Evolutionary conservation across 768 basidiomycete genomes (phyloP).

Genomic region (Tephrocybe sp.): DNA sequence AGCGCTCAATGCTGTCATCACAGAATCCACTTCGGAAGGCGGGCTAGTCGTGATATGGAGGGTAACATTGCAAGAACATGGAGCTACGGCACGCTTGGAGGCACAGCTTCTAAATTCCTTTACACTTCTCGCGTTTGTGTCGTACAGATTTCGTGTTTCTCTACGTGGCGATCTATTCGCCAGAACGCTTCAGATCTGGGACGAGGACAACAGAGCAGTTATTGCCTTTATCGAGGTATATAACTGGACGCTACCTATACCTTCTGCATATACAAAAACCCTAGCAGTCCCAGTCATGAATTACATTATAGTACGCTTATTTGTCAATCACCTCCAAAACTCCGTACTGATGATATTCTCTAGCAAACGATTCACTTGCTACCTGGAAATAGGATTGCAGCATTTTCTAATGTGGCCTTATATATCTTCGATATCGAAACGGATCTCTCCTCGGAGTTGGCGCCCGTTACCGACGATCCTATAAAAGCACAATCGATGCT

Average conservation of each 20-base stretch:
- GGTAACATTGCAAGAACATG: neutral
- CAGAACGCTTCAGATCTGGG: neutral
- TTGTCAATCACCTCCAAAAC: neutral
- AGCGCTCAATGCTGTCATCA: neutral
- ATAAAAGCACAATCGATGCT: neutral
- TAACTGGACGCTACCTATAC: neutral
- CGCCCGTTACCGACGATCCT: neutral
- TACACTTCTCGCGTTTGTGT: no score
- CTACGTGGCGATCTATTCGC: neutral
- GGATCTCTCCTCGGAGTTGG: neutral
- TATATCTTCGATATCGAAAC: neutral
- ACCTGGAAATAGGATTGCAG: neutral
- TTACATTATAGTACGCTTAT: neutral
- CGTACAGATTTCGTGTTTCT: neutral
- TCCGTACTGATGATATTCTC: neutral
- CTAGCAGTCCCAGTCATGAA: neutral
- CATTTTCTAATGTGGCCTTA: neutral
- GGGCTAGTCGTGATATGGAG: conserved; percentile 7
- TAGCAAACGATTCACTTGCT: neutral
- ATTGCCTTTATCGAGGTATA: neutral
- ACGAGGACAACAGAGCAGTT: neutral
- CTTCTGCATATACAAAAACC: neutral
- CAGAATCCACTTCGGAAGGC: neutral
- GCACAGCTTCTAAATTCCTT: neutral
- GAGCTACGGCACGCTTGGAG: neutral